Base-by-base conservation (phyloP, 1,284 basidiomycete species). In the Tetrapyrgos nigripes region DNA sequence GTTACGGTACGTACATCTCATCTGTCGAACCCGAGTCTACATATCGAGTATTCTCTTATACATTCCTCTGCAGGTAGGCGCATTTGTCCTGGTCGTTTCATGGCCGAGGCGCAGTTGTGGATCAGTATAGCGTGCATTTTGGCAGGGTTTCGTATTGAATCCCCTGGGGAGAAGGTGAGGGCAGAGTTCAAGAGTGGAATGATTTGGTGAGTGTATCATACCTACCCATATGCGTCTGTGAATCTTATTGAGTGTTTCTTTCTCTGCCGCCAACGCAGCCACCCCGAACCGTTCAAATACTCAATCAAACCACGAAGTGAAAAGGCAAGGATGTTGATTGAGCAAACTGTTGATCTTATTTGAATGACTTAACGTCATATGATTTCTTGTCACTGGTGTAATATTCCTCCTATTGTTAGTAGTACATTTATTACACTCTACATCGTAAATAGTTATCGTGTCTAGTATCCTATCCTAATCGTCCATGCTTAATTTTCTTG, bases 401-500 rank as follows among this genome's bases (percentile, higher is more conserved):
- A n/a, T n/a, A n/a, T n/a, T n/a, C n/a, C n/a, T n/a, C n/a, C n/a
- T n/a, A n/a, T n/a, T n/a, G n/a, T n/a, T n/a, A n/a, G n/a, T n/a
- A n/a, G n/a, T n/a, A n/a, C n/a, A n/a, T n/a, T n/a, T n/a, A n/a
- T n/a, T n/a, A n/a, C n/a, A n/a, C n/a, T n/a, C n/a, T n/a, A n/a
- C n/a, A n/a, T n/a, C n/a, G 37, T n/a, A 40, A 33, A 33, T 8
- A 33, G 31, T 14, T 33, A 33, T 33, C 31, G 31, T 33, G 14
- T 33, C 31, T 14, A 8, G 8, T 33, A 33, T 33, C 24, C 17
- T 24, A 50, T 48, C 35, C 21, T 19, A 26, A 28, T 47, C 27
- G 17, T 56, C 50, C 26, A 28, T 28, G 13, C 49, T 31, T 40
- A 26, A 64, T 62, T 81, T 80, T 40, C 68, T 66, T 19, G 80